Percentiles rank a stretch among this genome's conserved stretches.
phyloP scores from a whole-genome alignment of 148 eudicot genomes.

The Mesembryanthemum crystallinum region DNA sequence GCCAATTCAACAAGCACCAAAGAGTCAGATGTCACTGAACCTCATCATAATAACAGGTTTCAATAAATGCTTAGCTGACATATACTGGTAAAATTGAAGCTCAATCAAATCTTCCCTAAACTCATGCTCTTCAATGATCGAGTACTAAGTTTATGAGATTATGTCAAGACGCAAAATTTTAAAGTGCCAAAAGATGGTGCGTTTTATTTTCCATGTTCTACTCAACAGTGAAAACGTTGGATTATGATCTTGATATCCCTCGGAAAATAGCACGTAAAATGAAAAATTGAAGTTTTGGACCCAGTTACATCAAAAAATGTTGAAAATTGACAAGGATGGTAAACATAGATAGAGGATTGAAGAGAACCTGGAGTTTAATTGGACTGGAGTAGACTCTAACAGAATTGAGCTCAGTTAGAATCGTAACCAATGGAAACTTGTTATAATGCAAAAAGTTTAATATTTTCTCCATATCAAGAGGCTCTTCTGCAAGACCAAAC shows the following conservation, averaged over 20 bases:
- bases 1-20: not conserved
- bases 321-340: not conserved
- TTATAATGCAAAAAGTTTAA: constrained; percentile 69
- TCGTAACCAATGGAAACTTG: constrained; percentile 86
- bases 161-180: too few relatives aligned
- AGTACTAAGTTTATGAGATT: not conserved
- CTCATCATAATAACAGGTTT: not conserved
- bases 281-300: not conserved
- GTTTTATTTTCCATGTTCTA: not conserved
- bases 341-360: not conserved
- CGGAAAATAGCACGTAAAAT: too few relatives aligned
- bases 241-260: not conserved
- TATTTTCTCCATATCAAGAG: constrained; percentile 51
- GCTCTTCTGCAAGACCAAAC: constrained; percentile 60
- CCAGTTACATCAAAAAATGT: not conserved
- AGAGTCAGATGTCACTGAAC: not conserved
- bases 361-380: constrained; percentile 63
- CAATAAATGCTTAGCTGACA: not conserved
- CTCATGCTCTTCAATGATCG: not conserved
- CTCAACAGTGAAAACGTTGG: not conserved
- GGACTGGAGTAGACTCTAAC: constrained; percentile 70
- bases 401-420: constrained; percentile 75
- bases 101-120: not conserved
- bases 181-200: not conserved
- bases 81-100: not conserved